A percentile compares a stretch with the other conserved stretches of the same genome.
phyloP scores from a whole-genome alignment of 306 rosid genomes.

The Malus fusca region DNA sequence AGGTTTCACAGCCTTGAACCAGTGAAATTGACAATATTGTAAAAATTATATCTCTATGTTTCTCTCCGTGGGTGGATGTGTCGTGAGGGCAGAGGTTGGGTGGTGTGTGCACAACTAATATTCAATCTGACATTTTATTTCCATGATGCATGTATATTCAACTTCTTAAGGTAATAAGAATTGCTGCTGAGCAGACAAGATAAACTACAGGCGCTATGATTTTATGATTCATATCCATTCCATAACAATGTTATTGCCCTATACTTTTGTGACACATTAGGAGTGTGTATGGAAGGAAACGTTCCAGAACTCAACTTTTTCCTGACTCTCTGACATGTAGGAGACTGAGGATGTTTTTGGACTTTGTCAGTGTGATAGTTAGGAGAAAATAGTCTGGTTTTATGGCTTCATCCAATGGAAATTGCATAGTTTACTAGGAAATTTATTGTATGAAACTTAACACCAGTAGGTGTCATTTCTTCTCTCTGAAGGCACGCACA shows the following conservation, averaged over 20 bases:
- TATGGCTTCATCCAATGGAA: not conserved
- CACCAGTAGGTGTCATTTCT: not conserved
- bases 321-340: not conserved
- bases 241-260: not conserved
- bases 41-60: not conserved
- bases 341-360: not conserved
- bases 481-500: not conserved
- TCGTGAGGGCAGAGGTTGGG: not conserved
- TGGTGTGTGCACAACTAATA: not conserved
- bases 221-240: not conserved
- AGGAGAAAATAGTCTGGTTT: not conserved
- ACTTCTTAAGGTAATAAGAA: not conserved
- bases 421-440: not conserved
- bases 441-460: not conserved
- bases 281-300: not conserved
- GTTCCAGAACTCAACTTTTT: not conserved
- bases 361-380: not conserved
- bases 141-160: not conserved
- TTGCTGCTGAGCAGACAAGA: not conserved
- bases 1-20: not conserved
- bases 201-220: not conserved
- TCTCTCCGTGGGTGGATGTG: not conserved
- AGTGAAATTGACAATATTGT: not conserved
- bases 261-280: not conserved
- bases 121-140: not conserved